phyloP scores from a whole-genome alignment of 1,284 basidiomycete genomes.

The Golubevia sp. region DNA sequence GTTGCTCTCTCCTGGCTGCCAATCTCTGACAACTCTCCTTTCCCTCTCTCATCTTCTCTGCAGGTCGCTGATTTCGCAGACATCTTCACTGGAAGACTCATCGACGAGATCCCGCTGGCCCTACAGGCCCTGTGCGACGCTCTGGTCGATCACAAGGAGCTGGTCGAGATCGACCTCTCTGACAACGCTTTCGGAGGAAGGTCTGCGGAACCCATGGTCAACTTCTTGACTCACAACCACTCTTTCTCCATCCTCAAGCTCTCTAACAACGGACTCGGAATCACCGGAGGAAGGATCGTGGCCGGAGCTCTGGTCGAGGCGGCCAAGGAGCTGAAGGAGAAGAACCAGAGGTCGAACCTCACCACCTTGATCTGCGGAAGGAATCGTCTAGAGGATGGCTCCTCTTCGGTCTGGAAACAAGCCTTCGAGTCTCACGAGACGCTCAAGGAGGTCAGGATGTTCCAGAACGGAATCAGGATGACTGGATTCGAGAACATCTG shows the following conservation, averaged over 20 bases:
- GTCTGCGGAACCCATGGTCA: constrained; percentile 91
- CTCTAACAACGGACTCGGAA: constrained; percentile 97
- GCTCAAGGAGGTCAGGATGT: constrained; percentile 85
- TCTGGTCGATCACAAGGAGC: constrained; percentile 76
- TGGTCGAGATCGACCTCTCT: constrained; percentile 86
- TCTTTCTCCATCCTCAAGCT: constrained; percentile 73
- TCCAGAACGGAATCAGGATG: constrained; percentile 96
- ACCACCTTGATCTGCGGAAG: constrained; percentile 87
- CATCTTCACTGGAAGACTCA: constrained; percentile 96
- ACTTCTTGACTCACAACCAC: constrained; percentile 67
- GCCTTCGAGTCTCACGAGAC: constrained; percentile 84
- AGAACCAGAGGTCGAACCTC: constrained; percentile 74
- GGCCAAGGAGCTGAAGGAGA: constrained; percentile 72
- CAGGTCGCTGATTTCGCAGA: constrained; percentile 94
- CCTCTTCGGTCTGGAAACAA: constrained; percentile 79
- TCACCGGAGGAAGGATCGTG: constrained; percentile 82
- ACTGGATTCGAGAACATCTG: constrained; percentile 85
- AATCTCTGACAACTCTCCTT: not conserved
- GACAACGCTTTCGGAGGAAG: constrained; percentile 98
- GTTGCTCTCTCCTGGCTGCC: too few species aligned
- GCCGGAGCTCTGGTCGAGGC: constrained; percentile 82
- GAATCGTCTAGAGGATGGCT: constrained; percentile 91
- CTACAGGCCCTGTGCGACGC: constrained; percentile 86
- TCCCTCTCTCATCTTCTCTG: constrained; percentile 8
- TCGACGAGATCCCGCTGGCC: constrained; percentile 90